phyloP scores from a whole-genome alignment of 169 alveolate genomes.

The Fabrea salina region DNA sequence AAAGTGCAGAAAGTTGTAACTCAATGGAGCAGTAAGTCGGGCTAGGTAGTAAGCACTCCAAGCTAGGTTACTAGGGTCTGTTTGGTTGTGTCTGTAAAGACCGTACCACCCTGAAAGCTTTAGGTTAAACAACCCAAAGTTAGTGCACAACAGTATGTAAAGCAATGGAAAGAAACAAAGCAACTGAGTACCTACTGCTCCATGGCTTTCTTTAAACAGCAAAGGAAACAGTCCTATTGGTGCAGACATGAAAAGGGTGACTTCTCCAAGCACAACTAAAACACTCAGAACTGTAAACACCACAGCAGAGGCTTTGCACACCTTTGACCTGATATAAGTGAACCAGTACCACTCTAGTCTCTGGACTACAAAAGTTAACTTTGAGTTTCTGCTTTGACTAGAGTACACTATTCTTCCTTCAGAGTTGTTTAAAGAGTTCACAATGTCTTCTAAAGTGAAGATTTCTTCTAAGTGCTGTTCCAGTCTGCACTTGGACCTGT shows the following conservation, averaged over 20 bases:
- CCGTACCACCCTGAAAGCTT: constrained; percentile 52
- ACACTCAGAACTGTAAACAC: background rate
- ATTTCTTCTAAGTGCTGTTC: background rate
- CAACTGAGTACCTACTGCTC: background rate
- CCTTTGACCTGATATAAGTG: background rate
- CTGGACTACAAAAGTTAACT: background rate
- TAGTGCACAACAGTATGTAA: constrained; percentile 31
- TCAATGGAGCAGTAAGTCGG: constrained; percentile 55
- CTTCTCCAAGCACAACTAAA: constrained; percentile 27
- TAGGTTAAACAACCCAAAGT: constrained; percentile 28
- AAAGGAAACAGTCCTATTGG: constrained; percentile 25
- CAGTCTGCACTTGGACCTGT: constrained; percentile 4
- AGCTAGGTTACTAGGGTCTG: constrained; percentile 49
- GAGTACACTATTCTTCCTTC: background rate
- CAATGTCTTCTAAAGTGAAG: background rate
- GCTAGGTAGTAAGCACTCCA: constrained; percentile 52
- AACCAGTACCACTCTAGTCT: constrained; percentile 19
- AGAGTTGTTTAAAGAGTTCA: background rate
- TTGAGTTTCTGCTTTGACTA: background rate
- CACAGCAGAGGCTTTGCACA: background rate
- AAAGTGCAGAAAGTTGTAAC: constrained; percentile 44
- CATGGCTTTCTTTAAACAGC: background rate
- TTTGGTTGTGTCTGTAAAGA: constrained; percentile 44
- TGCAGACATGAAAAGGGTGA: background rate
- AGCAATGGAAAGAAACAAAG: constrained; percentile 23